These are phyloP conservation scores for Strobilomyces dryophilus DNA, from an alignment of 768 basidiomycete species.

Conservation along the genomic window DNA sequence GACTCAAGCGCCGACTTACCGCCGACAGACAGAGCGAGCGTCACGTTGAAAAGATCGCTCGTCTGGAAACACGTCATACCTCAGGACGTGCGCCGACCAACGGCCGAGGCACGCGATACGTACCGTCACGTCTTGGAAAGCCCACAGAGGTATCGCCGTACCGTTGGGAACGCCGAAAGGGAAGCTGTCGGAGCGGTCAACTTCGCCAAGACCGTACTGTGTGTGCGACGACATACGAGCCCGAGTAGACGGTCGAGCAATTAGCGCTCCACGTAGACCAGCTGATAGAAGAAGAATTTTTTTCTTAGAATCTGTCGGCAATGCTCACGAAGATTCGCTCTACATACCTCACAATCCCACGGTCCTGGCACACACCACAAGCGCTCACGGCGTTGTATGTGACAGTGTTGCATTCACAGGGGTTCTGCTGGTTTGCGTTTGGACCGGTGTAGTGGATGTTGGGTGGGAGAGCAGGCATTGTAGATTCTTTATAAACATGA, in stretches of 20 bases:
- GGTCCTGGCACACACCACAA: constrained; percentile 53
- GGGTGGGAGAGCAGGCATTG: constrained; percentile 35
- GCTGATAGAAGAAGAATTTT: constrained; percentile 29
- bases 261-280: constrained; percentile 51
- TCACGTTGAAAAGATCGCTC: constrained; percentile 36
- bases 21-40: constrained; percentile 32
- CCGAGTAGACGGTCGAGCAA: constrained; percentile 37
- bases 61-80: constrained; percentile 25
- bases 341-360: constrained; percentile 36
- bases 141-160: constrained; percentile 57
- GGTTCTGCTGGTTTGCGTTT: constrained; percentile 22
- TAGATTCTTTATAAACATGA: constrained; percentile 30
- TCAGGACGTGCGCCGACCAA: constrained; percentile 3
- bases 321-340: neutral
- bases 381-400: constrained; percentile 54
- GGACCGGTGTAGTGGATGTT: constrained; percentile 32
- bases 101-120: constrained; percentile 10
- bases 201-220: neutral
- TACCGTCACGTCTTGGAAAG: constrained; percentile 52
- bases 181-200: constrained; percentile 33
- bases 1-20: constrained; percentile 16
- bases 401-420: constrained; percentile 54
- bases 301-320: constrained; percentile 2
- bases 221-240: constrained; percentile 17
- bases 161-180: constrained; percentile 45